These are phyloP conservation scores for Chrysosporium queenslandicum DNA, from an alignment of 2,329 filamentous ascomycete species.

Conservation along the genomic window DNA sequence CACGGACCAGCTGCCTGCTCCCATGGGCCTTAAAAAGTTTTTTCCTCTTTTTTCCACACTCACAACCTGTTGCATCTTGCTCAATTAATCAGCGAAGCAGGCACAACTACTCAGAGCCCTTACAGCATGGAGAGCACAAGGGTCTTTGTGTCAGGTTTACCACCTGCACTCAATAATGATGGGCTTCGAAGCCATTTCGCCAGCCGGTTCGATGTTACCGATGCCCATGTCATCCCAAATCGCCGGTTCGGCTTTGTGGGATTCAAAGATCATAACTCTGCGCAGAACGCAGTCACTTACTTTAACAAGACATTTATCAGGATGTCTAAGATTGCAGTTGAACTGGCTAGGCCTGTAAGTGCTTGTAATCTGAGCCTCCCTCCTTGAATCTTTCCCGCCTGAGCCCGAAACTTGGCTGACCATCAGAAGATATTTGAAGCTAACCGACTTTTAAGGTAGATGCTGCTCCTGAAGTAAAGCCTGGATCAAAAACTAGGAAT, in stretches of 20 bases:
- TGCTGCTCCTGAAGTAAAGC: constrained; percentile 25
- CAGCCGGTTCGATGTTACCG: constrained; percentile 66
- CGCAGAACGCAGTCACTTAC: constrained; percentile 75
- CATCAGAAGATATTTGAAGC: constrained; percentile 29
- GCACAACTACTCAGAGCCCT: not conserved
- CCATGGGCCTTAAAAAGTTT: constrained; percentile 9
- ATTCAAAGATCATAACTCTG: constrained; percentile 73
- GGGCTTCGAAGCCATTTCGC: constrained; percentile 87
- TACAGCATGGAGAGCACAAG: constrained; percentile 63
- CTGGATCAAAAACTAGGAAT: constrained; percentile 19
- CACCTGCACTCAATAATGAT: constrained; percentile 71
- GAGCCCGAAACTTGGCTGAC: constrained; percentile 15
- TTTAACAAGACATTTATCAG: constrained; percentile 93
- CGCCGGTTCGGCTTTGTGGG: constrained; percentile 92
- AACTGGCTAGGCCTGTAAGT: constrained; percentile 71
- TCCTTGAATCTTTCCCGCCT: not conserved
- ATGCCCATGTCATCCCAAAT: constrained; percentile 81
- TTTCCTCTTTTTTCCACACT: constrained; percentile 3
- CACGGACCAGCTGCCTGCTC: constrained; percentile 24
- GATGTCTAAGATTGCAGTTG: constrained; percentile 87
- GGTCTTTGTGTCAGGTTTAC: constrained; percentile 63
- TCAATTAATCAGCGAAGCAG: constrained; percentile 11
- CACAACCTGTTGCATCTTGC: constrained; percentile 8
- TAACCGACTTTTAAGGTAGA: constrained; percentile 36
- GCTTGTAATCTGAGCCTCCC: not conserved